phyloP scores from a whole-genome alignment of 257 asterid species.

The Nicotiana obtusifolia region DNA sequence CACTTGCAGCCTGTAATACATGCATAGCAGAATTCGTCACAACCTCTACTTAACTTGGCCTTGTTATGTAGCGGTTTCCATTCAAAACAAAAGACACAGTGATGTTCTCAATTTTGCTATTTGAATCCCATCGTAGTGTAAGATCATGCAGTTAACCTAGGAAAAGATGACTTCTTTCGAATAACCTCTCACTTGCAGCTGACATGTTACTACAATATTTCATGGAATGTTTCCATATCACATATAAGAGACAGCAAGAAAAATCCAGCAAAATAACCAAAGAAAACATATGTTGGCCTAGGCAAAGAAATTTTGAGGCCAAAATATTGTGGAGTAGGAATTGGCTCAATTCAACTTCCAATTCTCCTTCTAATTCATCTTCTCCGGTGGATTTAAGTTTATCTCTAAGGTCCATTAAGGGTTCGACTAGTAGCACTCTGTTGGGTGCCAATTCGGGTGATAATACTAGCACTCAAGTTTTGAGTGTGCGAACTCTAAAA shows the following conservation, averaged over 20 bases:
- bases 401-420: too few species aligned
- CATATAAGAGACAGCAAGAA: neutral
- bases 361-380: too few species aligned
- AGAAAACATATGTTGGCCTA: neutral
- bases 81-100: neutral
- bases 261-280: neutral
- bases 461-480: too few species aligned
- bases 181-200: neutral
- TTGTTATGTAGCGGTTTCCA: neutral
- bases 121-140: neutral
- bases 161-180: neutral
- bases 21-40: neutral
- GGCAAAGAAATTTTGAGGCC: neutral
- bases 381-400: too few species aligned
- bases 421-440: too few species aligned
- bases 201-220: neutral
- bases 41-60: neutral
- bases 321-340: neutral
- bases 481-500: neutral
- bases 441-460: too few species aligned
- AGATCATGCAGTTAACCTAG: neutral
- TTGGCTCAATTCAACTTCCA: too few species aligned
- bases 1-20: conserved; percentile 63
- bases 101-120: neutral
- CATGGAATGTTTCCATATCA: neutral